phyloP scores from a whole-genome alignment of 495 filamentous ascomycete genomes.

The Chaetomium fimeti region DNA sequence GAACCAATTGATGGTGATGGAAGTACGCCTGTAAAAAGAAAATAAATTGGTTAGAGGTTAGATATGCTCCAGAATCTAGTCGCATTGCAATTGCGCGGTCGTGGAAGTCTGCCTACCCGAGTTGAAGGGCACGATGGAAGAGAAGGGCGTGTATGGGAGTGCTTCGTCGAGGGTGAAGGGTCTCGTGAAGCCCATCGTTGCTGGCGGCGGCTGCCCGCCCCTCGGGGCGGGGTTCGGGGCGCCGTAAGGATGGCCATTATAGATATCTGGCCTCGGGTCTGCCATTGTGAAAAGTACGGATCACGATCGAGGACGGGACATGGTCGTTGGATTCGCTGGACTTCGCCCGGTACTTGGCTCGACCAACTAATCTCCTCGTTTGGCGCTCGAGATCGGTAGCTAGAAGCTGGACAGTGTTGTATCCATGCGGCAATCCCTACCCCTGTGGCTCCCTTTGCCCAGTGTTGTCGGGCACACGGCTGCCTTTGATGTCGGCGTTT shows the following conservation, averaged over 20 bases:
- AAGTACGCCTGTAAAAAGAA: constrained; percentile 56
- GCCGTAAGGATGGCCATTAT: constrained; percentile 28
- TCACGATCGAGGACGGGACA: constrained; percentile 23
- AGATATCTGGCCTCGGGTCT: constrained; percentile 30
- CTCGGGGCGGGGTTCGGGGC: neutral
- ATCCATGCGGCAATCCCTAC: constrained; percentile 5
- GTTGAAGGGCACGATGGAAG: constrained; percentile 82
- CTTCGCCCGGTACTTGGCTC: neutral
- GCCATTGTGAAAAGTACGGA: constrained; percentile 36
- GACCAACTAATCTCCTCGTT: neutral
- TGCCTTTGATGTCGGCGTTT: constrained; percentile 4
- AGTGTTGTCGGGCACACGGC: neutral
- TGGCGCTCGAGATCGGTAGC: neutral
- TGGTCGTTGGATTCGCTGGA: constrained; percentile 16
- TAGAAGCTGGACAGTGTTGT: neutral
- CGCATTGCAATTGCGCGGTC: neutral
- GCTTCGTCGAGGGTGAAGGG: constrained; percentile 72
- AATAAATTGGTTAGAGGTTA: constrained; percentile 16
- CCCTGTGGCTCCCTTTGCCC: neutral
- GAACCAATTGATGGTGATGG: constrained; percentile 63
- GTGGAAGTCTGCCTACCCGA: constrained; percentile 59
- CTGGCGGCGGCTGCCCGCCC: constrained; percentile 4
- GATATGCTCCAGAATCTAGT: neutral
- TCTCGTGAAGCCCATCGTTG: constrained; percentile 23
- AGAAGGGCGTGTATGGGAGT: constrained; percentile 86